phyloP scores from a whole-genome alignment of 179 eudicot genomes.

The Silene coronaria region DNA sequence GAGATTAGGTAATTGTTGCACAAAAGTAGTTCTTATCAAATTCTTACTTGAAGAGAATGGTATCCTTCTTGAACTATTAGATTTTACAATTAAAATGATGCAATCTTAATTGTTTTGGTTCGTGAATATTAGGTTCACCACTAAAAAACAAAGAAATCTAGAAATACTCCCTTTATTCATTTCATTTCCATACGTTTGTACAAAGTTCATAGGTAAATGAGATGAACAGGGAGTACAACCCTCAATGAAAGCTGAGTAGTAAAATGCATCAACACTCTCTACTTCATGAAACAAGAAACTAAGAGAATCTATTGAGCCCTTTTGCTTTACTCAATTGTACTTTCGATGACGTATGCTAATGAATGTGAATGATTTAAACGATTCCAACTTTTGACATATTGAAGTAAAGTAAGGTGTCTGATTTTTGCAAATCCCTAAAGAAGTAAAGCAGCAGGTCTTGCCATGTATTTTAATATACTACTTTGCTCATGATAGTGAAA shows the following conservation, averaged over 20 bases:
- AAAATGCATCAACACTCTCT: no score
- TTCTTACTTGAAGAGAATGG: slow-evolving; percentile 3
- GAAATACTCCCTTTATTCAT: not conserved
- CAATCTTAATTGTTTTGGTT: not conserved
- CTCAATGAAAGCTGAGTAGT: no score
- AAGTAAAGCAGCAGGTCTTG: slow-evolving; percentile 6
- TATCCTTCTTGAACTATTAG: slow-evolving; percentile 4
- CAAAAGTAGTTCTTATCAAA: not conserved
- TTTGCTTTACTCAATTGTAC: no score
- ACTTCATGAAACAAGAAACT: no score
- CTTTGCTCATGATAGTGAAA: slow-evolving; percentile 7
- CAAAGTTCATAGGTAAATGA: no score
- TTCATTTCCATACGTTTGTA: no score
- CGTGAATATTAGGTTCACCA: not conserved
- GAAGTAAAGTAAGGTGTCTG: not conserved
- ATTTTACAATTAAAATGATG: not conserved
- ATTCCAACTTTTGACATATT: not conserved
- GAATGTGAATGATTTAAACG: not conserved
- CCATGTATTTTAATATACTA: not conserved
- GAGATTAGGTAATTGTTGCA: slow-evolving; percentile 58
- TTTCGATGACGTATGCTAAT: no score
- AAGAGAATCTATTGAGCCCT: no score
- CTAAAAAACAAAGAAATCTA: not conserved
- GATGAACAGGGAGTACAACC: no score
- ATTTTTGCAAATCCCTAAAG: not conserved